Base-by-base conservation (phyloP, 768 basidiomycete genomes). In the Hericium alpestre region DNA sequence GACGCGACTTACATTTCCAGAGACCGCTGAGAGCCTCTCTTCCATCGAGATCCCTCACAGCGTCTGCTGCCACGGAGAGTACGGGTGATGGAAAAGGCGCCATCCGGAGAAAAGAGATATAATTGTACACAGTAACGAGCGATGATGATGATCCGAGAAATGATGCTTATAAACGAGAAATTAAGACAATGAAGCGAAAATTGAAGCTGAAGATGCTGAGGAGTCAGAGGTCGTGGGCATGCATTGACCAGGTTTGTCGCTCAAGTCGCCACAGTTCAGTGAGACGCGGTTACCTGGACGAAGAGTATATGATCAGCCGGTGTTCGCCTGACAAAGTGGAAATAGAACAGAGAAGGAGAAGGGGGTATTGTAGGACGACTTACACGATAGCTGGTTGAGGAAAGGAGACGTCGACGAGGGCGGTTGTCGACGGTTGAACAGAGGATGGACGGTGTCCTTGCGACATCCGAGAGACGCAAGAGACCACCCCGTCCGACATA, bases 1-100 rank as follows among this genome's bases (percentile, higher is more conserved):
- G 57, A 54, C 51, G 50, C 20, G 52, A 77, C 76, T 65, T 61
- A 90, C 89, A 71, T 57, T 78, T 79, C 86, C 85, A 90, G 25
- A 90, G 79, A 53, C 79, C 71, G 51, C 73, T 79, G 51, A 89
- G 73, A 27, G 85, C 83, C 52, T 87, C 84, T 43, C 78, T 73
- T 53, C 84, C 82, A 63, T 89, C 79, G 59, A 89, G 77, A 60
- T 85, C 81, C 63, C 74, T 76, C 59, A 90, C 76, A 18, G 76
- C 85, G 59, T 87, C 87, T 18, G 78, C 73, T 7, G 82, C 75
- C 61, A 90, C 74, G 32, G 81, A 74, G 54, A 90, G 80, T 39
- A 90, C 78, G 38, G 86, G 87, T 7, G 73, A 70, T n/a, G 85
- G 77, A 25, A 87, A 79, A 27, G 72, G 65, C 55, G 72, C 59